Evolutionary conservation across 768 basidiomycete genomes (phyloP), one percentile per base, ranked within the genome.

Genomic region (Termitomyces sp.): DNA sequence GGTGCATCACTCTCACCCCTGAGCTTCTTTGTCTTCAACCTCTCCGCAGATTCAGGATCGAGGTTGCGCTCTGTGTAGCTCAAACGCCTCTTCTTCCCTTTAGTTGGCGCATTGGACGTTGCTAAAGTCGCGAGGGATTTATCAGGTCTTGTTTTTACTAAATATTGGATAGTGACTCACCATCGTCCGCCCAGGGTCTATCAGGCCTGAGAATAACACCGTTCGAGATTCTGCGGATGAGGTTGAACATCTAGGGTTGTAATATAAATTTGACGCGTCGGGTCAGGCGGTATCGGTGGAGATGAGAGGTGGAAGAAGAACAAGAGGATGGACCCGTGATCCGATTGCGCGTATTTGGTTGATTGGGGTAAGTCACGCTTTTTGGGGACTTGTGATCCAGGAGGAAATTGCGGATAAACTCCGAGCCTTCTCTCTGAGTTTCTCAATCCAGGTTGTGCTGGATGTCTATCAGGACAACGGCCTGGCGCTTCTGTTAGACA

Each of bases 141-240:
- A 50, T 49, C 33, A 53, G 56, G 47, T 59, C 45, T 58, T 46
- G 2, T 27, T 62, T 23, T 7, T 20, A 45, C 33, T 35, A 35
- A 15, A 9, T 49, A 35, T 27, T 22, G 33, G 48, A 38, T 23
- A 58, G 48, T 56, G 27, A 75, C 83, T 75, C 62, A 88, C 88
- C 83, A 66, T 91, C 88, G 52, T 90, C 87, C 61, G 79, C 78
- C 89, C 88, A 89, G 32, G 87, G 85, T 55, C 86, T 76, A 68
- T 89, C 88, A 23, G 84, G 79, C 50, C 88, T 81, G 25, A 85
- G 83, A 61, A 88, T 80, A 20, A 88, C 76, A 13, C 84, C 83
- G 63, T 79, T 76, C 0, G 88, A 89, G 57, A 89, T 83, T 42
- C 87, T 83, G 60, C 88, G 79, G 60, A 90, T 70, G 60, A 90